Evolutionary conservation across 2,329 filamentous ascomycete genomes (phyloP), one percentile per base, ranked within the genome.

Genomic region (Aspergillus brunneoviolaceus): DNA sequence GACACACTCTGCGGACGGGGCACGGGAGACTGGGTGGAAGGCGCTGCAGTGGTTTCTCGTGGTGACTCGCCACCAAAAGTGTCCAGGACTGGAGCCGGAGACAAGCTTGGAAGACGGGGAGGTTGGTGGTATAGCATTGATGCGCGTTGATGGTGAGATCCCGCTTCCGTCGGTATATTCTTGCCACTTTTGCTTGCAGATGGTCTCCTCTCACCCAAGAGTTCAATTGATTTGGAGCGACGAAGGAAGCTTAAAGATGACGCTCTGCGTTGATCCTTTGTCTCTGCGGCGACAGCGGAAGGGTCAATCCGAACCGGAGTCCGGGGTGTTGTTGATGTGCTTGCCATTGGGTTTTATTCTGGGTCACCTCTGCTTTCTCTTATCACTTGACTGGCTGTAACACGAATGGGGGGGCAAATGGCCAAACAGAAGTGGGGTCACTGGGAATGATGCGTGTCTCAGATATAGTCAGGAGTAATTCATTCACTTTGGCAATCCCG

Each of bases 221-320:
- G 75, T 62, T 90, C 87, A 61, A 84, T 84, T 60, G 87, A 89
- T 73, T 89, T 90, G 72, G 84, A 84, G 67, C 88, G 85, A 76
- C 87, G 84, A 63, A 90, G 82, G 71, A 90, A 84, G 31, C 82
- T 82, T 60, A 85, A 76, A 55, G 81, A 83, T 49, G 67, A 67
- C 25, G 82, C 78, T 61, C 81, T 79, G 67, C 81, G 80, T 58
- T 73, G 60, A 49, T 65, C 66, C 54, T 64, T 71, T 12, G 48
- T 77, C 60, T 78, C 76, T 49, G 71, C 68, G 52, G 75, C 68
- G 57, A 72, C 66, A 65, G 71, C 51, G 63, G 70, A 73, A 65
- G 74, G 71, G 57, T 70, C 67, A 53, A 56, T 64, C 27, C 68
- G 69, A 60, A 69, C 71, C 19, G 75, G 75, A 51, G 74, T 76